phyloP scores from a whole-genome alignment of 306 rosid genomes.

The Casuarina cunninghamiana region DNA sequence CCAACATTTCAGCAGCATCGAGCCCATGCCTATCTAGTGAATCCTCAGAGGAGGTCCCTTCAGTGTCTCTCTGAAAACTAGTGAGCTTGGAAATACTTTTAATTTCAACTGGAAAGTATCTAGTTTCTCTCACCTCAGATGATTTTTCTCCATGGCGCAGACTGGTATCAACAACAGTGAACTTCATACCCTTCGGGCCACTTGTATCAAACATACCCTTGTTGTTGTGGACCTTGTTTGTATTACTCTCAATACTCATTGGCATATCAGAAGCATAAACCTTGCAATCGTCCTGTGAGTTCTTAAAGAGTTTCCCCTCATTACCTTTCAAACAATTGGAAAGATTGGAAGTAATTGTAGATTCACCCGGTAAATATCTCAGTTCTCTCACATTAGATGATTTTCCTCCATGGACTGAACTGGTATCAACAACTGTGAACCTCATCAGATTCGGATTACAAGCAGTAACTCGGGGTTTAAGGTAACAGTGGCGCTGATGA shows the following conservation, averaged over 20 bases:
- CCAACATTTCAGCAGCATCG: slow-evolving; percentile 25
- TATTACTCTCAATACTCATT: slow-evolving; percentile 28
- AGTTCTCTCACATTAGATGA: slow-evolving; percentile 46
- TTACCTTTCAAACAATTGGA: slow-evolving; percentile 19
- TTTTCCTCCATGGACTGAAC: slow-evolving; percentile 48
- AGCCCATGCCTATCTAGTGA: slow-evolving; percentile 21
- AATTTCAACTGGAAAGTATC: slow-evolving; percentile 40
- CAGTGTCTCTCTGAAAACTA: slow-evolving; percentile 37
- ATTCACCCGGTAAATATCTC: slow-evolving; percentile 44
- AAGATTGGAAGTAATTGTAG: slow-evolving; percentile 15
- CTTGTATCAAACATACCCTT: slow-evolving; percentile 26
- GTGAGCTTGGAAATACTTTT: slow-evolving; percentile 37
- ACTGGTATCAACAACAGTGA: slow-evolving; percentile 61
- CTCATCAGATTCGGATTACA: slow-evolving; percentile 37
- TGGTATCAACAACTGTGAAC: slow-evolving; percentile 56
- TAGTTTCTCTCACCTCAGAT: slow-evolving; percentile 43
- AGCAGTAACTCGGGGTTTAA: slow-evolving; percentile 56
- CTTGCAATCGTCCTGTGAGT: slow-evolving; percentile 27
- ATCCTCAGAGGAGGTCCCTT: slow-evolving; percentile 16
- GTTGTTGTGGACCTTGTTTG: slow-evolving; percentile 29
- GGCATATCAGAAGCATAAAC: slow-evolving; percentile 30
- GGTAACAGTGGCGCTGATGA: slow-evolving; percentile 56
- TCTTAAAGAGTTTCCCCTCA: slow-evolving; percentile 29
- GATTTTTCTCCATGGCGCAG: slow-evolving; percentile 45
- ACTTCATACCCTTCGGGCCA: slow-evolving; percentile 34